These are phyloP conservation scores for Juglanconis oblonga DNA, from an alignment of 2,329 filamentous ascomycete genomes.

Conservation along the genomic window DNA sequence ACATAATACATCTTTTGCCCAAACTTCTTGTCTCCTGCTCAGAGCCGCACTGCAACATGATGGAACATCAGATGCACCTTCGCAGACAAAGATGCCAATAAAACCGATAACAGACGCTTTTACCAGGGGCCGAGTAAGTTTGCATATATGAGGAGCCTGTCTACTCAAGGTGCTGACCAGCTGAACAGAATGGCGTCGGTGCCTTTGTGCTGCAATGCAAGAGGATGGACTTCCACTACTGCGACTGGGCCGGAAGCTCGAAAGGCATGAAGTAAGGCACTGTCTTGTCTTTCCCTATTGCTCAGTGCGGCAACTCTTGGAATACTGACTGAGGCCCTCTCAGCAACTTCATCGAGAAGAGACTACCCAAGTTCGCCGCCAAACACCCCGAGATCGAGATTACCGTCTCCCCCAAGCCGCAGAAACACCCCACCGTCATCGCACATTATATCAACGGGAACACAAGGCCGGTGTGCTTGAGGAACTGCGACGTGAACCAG, in stretches of 20 bases:
- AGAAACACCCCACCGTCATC: constrained; percentile 82
- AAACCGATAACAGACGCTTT: constrained; percentile 47
- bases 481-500: constrained; percentile 77
- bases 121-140: constrained; percentile 51
- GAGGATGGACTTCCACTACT: constrained; percentile 93
- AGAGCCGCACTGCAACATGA: neutral
- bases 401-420: constrained; percentile 83
- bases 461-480: constrained; percentile 81
- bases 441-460: constrained; percentile 92
- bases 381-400: constrained; percentile 88
- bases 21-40: constrained; percentile 8
- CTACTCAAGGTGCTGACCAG: constrained; percentile 12
- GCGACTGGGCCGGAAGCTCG: constrained; percentile 92
- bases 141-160: too few relatives aligned
- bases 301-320: neutral
- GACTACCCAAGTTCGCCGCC: constrained; percentile 74
- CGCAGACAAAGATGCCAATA: constrained; percentile 50
- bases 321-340: constrained; percentile 8
- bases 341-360: constrained; percentile 77
- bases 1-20: constrained; percentile 3
- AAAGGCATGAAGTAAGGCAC: constrained; percentile 81
- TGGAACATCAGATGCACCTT: constrained; percentile 21
- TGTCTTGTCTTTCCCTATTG: constrained; percentile 1
- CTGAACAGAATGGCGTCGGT: constrained; percentile 81
- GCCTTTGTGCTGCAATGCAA: constrained; percentile 98